These are phyloP conservation scores for Penicillium sp. DNA, from an alignment of 2,329 filamentous ascomycete genomes.

Conservation along the genomic window DNA sequence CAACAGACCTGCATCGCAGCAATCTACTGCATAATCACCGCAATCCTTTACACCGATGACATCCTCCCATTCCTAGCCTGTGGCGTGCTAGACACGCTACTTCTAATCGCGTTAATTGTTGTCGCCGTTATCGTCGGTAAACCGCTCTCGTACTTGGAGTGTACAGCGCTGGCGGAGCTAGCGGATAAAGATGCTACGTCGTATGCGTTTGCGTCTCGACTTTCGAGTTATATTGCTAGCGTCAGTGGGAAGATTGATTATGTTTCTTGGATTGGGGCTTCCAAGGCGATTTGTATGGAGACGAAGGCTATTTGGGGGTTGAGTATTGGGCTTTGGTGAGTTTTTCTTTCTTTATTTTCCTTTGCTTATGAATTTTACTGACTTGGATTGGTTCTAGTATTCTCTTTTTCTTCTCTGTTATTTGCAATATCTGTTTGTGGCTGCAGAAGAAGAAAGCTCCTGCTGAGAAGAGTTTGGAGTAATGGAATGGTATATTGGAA, in stretches of 20 bases:
- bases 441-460: slow-evolving; percentile 55
- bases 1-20: slow-evolving; percentile 70
- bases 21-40: slow-evolving; percentile 75
- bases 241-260: slow-evolving; percentile 52
- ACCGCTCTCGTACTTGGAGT: slow-evolving; percentile 75
- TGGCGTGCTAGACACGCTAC: slow-evolving; percentile 62
- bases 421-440: slow-evolving; percentile 62
- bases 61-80: slow-evolving; percentile 72
- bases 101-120: slow-evolving; percentile 75
- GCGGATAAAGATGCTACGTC: slow-evolving; percentile 49
- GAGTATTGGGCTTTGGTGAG: slow-evolving; percentile 70
- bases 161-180: slow-evolving; percentile 55
- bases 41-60: slow-evolving; percentile 76
- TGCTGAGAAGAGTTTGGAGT: slow-evolving; percentile 18
- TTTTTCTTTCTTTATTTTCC: slow-evolving; percentile 11
- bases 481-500: not conserved
- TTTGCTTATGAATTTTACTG: not conserved
- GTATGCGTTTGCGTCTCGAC: slow-evolving; percentile 54
- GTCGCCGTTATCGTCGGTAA: slow-evolving; percentile 75
- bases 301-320: slow-evolving; percentile 87
- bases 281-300: slow-evolving; percentile 69
- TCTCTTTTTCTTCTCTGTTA: slow-evolving; percentile 63
- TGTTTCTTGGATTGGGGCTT: slow-evolving; percentile 58
- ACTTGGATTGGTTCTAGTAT: slow-evolving; percentile 46
- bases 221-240: slow-evolving; percentile 53